Evolutionary conservation across 2,329 filamentous ascomycete genomes (phyloP).

Genomic region (Alternaria consortialis): DNA sequence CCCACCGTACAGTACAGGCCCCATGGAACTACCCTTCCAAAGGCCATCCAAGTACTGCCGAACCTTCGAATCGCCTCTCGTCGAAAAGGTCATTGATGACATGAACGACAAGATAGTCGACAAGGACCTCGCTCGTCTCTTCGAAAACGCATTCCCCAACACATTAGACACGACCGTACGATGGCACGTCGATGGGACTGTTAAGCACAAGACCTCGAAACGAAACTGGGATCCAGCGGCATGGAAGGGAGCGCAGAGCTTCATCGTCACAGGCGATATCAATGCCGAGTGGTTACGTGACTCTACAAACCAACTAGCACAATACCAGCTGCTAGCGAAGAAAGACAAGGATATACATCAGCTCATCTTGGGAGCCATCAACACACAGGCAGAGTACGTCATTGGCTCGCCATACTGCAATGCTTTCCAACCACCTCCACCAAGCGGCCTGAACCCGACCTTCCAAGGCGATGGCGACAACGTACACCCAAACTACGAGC

Average conservation of each 20-base stretch:
- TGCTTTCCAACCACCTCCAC: slow-evolving; percentile 93
- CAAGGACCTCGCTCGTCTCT: slow-evolving; percentile 87
- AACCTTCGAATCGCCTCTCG: slow-evolving; percentile 85
- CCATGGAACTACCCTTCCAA: slow-evolving; percentile 83
- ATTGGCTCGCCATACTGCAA: slow-evolving; percentile 97
- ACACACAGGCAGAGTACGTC: slow-evolving; percentile 94
- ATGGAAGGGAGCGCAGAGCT: slow-evolving; percentile 88
- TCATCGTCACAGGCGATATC: slow-evolving; percentile 93
- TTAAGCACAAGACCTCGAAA: slow-evolving; percentile 51
- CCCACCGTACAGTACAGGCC: slow-evolving; percentile 79
- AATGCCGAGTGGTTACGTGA: slow-evolving; percentile 92
- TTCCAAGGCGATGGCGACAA: slow-evolving; percentile 82
- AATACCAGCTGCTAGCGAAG: slow-evolving; percentile 85
- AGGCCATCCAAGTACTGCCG: slow-evolving; percentile 82
- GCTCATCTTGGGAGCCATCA: slow-evolving; percentile 90
- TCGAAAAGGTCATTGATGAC: slow-evolving; percentile 87
- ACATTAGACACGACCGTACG: slow-evolving; percentile 89
- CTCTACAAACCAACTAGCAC: slow-evolving; percentile 90
- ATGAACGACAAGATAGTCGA: slow-evolving; percentile 82
- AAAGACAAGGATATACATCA: slow-evolving; percentile 80
- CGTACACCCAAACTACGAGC: slow-evolving; percentile 89
- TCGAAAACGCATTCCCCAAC: slow-evolving; percentile 95
- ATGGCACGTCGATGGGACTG: slow-evolving; percentile 77
- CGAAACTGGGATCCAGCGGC: slow-evolving; percentile 56
- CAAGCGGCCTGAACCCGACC: slow-evolving; percentile 75